Conservation (phyloP, 805 yeast species). For the Metschnikowia borealis region DNA sequence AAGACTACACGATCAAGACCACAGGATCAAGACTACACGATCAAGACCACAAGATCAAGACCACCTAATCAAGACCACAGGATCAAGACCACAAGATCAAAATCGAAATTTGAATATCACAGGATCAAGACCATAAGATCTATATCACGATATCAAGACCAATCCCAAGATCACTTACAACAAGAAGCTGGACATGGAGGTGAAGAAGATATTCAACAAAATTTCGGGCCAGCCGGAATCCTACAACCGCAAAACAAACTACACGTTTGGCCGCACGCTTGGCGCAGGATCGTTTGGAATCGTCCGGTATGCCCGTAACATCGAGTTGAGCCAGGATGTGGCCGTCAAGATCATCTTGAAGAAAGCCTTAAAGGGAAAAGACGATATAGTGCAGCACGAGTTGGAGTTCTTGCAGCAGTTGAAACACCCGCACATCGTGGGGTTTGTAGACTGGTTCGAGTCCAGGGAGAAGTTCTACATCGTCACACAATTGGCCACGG, state of each 20-base stretch:
- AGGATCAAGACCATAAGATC: too few species aligned
- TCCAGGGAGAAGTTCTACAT: constrained; percentile 87
- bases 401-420: constrained; percentile 62
- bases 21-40: too few species aligned
- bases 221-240: constrained; percentile 71
- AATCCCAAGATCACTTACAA: not conserved
- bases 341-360: constrained; percentile 88
- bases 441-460: constrained; percentile 90
- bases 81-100: too few species aligned
- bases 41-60: too few species aligned
- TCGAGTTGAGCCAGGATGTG: constrained; percentile 57
- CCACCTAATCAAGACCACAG: too few species aligned
- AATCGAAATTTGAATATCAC: too few species aligned
- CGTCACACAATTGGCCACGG: constrained; percentile 91
- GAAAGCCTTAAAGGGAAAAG: constrained; percentile 78
- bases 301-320: constrained; percentile 69
- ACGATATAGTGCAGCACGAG: constrained; percentile 75
- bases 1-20: too few species aligned
- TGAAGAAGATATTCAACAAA: constrained; percentile 45
- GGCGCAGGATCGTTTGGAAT: constrained; percentile 97
- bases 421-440: constrained; percentile 83
- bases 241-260: constrained; percentile 61
- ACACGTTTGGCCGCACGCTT: constrained; percentile 74
- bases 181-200: not conserved
- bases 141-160: not conserved